A percentile compares a stretch with the other conserved stretches of the same genome.
phyloP scores from a whole-genome alignment of 2,329 filamentous ascomycete genomes.

The Penicillium sp. region DNA sequence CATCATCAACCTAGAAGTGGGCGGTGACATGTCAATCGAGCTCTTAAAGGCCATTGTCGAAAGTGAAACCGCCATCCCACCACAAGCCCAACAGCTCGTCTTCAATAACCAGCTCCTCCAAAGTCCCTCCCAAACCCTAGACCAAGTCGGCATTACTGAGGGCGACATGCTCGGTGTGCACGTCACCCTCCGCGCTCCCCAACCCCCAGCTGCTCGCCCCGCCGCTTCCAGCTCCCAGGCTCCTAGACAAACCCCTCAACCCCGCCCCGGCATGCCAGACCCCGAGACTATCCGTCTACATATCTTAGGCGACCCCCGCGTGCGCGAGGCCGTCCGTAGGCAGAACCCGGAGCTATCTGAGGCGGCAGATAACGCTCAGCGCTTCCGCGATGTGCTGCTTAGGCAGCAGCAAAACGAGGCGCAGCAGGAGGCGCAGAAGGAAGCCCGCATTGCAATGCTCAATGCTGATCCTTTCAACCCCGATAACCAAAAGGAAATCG shows the following conservation, averaged over 20 bases:
- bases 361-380: conserved; percentile 70
- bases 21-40: conserved; percentile 76
- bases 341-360: conserved; percentile 75
- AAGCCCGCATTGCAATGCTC: conserved; percentile 77
- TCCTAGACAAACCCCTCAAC: conserved; percentile 31
- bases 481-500: conserved; percentile 87
- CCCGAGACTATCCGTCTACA: conserved; percentile 80
- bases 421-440: conserved; percentile 70
- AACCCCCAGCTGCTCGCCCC: conserved; percentile 30
- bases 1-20: conserved; percentile 78
- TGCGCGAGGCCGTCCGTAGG: conserved; percentile 68
- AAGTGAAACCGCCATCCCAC: conserved; percentile 73
- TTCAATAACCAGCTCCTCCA: conserved; percentile 81
- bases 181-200: conserved; percentile 50
- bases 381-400: conserved; percentile 71
- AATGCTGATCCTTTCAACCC: conserved; percentile 94
- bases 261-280: conserved; percentile 51
- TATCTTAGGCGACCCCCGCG: conserved; percentile 72
- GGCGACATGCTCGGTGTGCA: conserved; percentile 92
- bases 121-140: conserved; percentile 76
- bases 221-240: conserved; percentile 28
- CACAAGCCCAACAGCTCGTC: conserved; percentile 76
- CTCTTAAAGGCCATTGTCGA: conserved; percentile 86
- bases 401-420: conserved; percentile 69
- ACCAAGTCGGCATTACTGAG: conserved; percentile 76